These are phyloP conservation scores for Arthrobotrys musiformis DNA, from an alignment of 2,329 filamentous ascomycete species.

Conservation along the genomic window DNA sequence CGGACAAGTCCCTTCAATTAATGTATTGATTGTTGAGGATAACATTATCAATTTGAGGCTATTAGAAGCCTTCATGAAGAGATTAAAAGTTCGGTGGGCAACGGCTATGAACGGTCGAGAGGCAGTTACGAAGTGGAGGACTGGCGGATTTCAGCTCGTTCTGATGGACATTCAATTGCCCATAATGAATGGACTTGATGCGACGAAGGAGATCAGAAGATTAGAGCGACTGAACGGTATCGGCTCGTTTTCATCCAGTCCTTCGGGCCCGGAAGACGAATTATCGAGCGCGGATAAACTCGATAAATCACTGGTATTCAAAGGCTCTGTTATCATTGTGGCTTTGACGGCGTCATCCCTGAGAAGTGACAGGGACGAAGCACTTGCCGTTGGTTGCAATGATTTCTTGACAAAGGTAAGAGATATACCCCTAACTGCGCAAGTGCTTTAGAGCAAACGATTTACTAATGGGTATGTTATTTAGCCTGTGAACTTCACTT, in stretches of 20 bases:
- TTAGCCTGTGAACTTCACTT: conserved; percentile 95
- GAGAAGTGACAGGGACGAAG: conserved; percentile 94
- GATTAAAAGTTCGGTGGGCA: conserved; percentile 93
- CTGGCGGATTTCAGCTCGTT: conserved; percentile 92
- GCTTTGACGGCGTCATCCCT: conserved; percentile 93
- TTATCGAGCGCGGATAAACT: conserved; percentile 69
- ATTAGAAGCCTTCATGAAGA: conserved; percentile 93
- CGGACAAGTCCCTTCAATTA: conserved; percentile 90
- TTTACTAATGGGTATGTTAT: conserved; percentile 58
- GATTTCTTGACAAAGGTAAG: conserved; percentile 97
- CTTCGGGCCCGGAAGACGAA: conserved; percentile 65
- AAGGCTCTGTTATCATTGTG: conserved; percentile 97
- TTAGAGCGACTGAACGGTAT: conserved; percentile 91
- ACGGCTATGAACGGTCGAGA: conserved; percentile 96
- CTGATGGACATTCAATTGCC: conserved; percentile 99
- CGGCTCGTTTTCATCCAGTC: conserved; percentile 82
- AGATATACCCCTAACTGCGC: conserved; percentile 57
- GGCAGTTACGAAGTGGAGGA: conserved; percentile 91
- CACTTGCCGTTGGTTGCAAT: conserved; percentile 93
- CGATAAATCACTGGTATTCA: conserved; percentile 78
- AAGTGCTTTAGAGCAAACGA: conserved; percentile 29
- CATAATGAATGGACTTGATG: conserved; percentile 94
- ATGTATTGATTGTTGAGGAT: conserved; percentile 96
- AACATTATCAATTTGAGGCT: conserved; percentile 97
- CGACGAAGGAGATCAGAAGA: conserved; percentile 91